Conservation (phyloP, 495 filamentous ascomycete genomes). For the Xylaria grammica region DNA sequence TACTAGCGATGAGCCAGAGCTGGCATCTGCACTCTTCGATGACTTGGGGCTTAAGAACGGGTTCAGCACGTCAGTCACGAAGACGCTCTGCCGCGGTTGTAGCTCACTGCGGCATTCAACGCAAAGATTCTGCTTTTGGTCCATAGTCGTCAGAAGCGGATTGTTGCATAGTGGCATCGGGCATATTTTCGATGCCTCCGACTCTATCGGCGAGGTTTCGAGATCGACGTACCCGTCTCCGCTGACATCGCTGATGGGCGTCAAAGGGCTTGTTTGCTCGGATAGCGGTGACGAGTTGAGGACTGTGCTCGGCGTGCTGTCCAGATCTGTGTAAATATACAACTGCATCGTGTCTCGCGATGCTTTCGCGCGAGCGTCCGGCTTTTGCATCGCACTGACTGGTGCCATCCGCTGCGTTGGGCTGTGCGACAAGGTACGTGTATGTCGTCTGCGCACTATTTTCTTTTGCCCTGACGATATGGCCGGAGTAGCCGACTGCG, state of each 20-base stretch:
- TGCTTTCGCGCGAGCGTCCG: neutral
- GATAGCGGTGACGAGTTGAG: constrained; percentile 20
- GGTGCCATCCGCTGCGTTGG: neutral
- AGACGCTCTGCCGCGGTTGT: constrained; percentile 31
- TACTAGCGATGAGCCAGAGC: neutral
- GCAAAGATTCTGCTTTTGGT: constrained; percentile 32
- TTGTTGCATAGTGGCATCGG: constrained; percentile 30
- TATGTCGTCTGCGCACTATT: neutral
- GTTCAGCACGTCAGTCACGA: constrained; percentile 11
- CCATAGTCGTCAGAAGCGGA: neutral
- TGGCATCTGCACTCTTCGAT: neutral
- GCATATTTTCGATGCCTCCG: constrained; percentile 41
- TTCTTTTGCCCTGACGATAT: neutral
- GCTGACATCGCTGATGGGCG: neutral
- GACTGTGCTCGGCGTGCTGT: neutral
- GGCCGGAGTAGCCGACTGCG: neutral
- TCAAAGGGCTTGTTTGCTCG: constrained; percentile 2
- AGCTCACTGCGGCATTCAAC: constrained; percentile 24
- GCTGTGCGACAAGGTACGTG: neutral
- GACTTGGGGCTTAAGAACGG: neutral
- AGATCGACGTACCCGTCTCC: constrained; percentile 30
- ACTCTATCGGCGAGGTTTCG: constrained; percentile 42
- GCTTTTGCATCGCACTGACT: neutral
- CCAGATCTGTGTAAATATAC: constrained; percentile 2
- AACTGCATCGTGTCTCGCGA: neutral